These are phyloP conservation scores for Chrysosphaeria jannelii DNA, from an alignment of 2,329 filamentous ascomycete species.

Conservation along the genomic window DNA sequence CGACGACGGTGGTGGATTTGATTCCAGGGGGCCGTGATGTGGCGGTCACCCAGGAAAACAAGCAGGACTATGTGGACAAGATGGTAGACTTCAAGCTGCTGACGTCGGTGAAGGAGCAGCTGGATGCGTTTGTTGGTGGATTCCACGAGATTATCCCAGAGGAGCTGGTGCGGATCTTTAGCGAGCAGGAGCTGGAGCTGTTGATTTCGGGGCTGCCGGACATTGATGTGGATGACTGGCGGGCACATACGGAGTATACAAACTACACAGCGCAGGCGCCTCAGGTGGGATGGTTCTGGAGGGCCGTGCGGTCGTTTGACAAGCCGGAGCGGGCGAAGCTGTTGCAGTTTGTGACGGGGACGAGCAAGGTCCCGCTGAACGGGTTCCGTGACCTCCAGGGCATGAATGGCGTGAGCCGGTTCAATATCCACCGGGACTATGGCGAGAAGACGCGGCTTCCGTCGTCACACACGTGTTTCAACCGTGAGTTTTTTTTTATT, in stretches of 20 bases:
- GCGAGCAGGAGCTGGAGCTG: conserved; percentile 88
- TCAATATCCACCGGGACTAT: conserved; percentile 97
- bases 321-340: conserved; percentile 96
- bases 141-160: conserved; percentile 97
- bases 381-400: conserved; percentile 97
- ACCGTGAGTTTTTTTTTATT: conserved; percentile 37
- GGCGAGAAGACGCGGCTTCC: conserved; percentile 87
- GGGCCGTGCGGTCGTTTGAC: conserved; percentile 85
- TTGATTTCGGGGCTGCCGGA: conserved; percentile 91
- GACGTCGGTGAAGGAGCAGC: conserved; percentile 75
- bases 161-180: conserved; percentile 88
- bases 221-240: conserved; percentile 97
- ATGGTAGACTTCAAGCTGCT: conserved; percentile 86
- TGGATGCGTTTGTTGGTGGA: conserved; percentile 74
- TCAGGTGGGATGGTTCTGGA: conserved; percentile 99
- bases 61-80: conserved; percentile 84
- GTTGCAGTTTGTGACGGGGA: conserved; percentile 92
- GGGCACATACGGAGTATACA: conserved; percentile 94
- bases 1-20: conserved; percentile 62
- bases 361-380: conserved; percentile 90
- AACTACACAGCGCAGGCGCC: conserved; percentile 86
- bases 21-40: conserved; percentile 72
- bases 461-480: conserved; percentile 96
- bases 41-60: conserved; percentile 88
- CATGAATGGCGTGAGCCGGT: conserved; percentile 93